phyloP scores from a whole-genome alignment of 2,329 filamentous ascomycete species.

The Epicoccum sorghinum region DNA sequence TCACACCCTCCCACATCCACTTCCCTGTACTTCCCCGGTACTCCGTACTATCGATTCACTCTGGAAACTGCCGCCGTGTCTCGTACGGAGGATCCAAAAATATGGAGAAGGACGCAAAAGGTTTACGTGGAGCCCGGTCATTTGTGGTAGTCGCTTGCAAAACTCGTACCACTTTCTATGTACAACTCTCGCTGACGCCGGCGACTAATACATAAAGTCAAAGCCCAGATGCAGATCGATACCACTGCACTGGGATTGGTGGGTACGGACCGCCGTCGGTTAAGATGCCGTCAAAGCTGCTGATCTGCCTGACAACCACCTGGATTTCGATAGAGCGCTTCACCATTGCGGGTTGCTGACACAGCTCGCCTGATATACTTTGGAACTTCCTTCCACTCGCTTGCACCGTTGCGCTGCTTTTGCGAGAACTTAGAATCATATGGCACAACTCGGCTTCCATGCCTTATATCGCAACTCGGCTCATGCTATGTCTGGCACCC shows the following conservation, averaged over 20 bases:
- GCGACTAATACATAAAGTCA: neutral
- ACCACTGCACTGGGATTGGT: slow-evolving; percentile 4
- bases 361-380: neutral
- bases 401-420: neutral
- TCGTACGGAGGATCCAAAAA: neutral
- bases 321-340: slow-evolving; percentile 2
- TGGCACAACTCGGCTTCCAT: no score
- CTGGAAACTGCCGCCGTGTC: slow-evolving; percentile 1
- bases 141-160: slow-evolving; percentile 1
- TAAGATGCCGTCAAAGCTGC: slow-evolving; percentile 11
- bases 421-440: neutral
- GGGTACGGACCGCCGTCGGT: slow-evolving; percentile 13
- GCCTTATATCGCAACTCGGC: no score
- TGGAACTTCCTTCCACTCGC: neutral
- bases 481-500: no score
- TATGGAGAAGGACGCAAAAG: neutral
- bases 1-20: slow-evolving; percentile 3
- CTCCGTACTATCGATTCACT: neutral
- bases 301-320: slow-evolving; percentile 9
- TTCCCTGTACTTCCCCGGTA: neutral
- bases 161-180: slow-evolving; percentile 4
- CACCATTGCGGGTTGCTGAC: neutral
- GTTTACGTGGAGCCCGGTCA: neutral
- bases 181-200: slow-evolving; percentile 1
- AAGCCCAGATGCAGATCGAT: slow-evolving; percentile 13